phyloP scores from a whole-genome alignment of 2,329 filamentous ascomycete species.

The Aureobasidium zeae region DNA sequence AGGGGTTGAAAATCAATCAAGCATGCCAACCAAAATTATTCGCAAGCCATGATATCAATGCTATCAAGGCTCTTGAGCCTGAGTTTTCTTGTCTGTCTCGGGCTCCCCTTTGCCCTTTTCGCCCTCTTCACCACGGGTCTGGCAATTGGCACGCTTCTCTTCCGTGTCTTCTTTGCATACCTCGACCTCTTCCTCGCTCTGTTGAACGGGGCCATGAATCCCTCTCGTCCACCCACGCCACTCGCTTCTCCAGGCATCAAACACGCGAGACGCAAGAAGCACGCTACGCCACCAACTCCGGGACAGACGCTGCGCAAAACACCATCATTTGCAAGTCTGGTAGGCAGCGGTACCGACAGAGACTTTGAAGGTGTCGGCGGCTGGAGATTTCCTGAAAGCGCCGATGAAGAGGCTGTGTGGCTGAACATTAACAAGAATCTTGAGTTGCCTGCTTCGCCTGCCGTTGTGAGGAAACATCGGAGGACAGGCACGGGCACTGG shows the following conservation, averaged over 20 bases:
- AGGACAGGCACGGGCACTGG: constrained; percentile 19
- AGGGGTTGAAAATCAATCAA: too few relatives aligned
- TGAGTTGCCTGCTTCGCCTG: constrained; percentile 27
- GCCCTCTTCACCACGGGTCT: constrained; percentile 32
- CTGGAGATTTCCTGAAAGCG: constrained; percentile 27
- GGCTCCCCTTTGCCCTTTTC: constrained; percentile 31
- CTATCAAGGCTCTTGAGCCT: constrained; percentile 8
- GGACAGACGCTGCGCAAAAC: constrained; percentile 22
- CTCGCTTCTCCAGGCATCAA: constrained; percentile 22
- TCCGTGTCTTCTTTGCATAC: constrained; percentile 35
- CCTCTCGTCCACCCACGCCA: constrained; percentile 22
- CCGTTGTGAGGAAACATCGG: constrained; percentile 12
- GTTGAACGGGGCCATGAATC: constrained; percentile 23
- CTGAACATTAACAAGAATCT: constrained; percentile 36
- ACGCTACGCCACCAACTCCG: constrained; percentile 17
- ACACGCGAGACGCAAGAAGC: constrained; percentile 18
- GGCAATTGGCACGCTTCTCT: constrained; percentile 30
- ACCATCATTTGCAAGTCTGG: constrained; percentile 28
- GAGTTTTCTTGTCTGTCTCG: constrained; percentile 8
- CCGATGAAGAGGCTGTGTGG: constrained; percentile 37
- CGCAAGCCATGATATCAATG: constrained; percentile 2
- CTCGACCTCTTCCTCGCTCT: constrained; percentile 34
- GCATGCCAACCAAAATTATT: neutral
- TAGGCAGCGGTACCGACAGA: constrained; percentile 25
- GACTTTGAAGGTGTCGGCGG: constrained; percentile 39